These are phyloP conservation scores for Aspergillus fumigatiaffinis DNA, from an alignment of 2,329 filamentous ascomycete genomes.

Conservation along the genomic window DNA sequence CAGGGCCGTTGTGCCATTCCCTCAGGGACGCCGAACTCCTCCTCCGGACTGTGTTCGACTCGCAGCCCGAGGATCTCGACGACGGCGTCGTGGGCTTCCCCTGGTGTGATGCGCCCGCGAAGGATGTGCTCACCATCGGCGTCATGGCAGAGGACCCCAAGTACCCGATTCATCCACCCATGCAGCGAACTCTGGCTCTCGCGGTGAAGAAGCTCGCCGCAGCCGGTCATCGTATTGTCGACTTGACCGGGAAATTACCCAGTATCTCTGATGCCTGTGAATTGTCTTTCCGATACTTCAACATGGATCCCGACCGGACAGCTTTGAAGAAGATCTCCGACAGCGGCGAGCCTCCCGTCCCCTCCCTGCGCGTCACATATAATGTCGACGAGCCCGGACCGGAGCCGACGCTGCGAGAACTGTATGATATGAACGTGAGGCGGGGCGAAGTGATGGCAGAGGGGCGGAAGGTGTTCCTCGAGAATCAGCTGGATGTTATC, in stretches of 20 bases:
- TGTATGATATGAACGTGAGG: slow-evolving; percentile 17
- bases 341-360: slow-evolving; percentile 16
- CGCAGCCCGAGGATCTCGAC: slow-evolving; percentile 9
- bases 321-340: slow-evolving; percentile 13
- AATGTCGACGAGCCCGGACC: slow-evolving; percentile 3
- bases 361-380: slow-evolving; percentile 14
- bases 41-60: slow-evolving; percentile 4
- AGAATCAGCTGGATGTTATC: slow-evolving; percentile 20
- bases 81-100: slow-evolving; percentile 11
- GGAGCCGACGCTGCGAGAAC: slow-evolving; percentile 14
- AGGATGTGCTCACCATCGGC: slow-evolving; percentile 12
- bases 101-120: slow-evolving; percentile 2
- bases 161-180: slow-evolving; percentile 19
- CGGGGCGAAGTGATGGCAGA: slow-evolving; percentile 8
- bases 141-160: slow-evolving; percentile 18
- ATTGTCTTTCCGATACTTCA: slow-evolving; percentile 17
- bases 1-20: slow-evolving; percentile 18
- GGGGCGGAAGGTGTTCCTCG: slow-evolving; percentile 14
- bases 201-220: slow-evolving; percentile 13
- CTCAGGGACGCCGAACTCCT: slow-evolving; percentile 14
- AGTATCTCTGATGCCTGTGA: slow-evolving; percentile 6
- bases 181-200: slow-evolving; percentile 13
- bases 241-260: slow-evolving; percentile 8
- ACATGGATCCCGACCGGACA: slow-evolving; percentile 19
- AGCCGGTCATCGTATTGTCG: slow-evolving; percentile 18